Evolutionary conservation across 306 rosid genomes (phyloP).

Genomic region (Fragaria ananassa): DNA sequence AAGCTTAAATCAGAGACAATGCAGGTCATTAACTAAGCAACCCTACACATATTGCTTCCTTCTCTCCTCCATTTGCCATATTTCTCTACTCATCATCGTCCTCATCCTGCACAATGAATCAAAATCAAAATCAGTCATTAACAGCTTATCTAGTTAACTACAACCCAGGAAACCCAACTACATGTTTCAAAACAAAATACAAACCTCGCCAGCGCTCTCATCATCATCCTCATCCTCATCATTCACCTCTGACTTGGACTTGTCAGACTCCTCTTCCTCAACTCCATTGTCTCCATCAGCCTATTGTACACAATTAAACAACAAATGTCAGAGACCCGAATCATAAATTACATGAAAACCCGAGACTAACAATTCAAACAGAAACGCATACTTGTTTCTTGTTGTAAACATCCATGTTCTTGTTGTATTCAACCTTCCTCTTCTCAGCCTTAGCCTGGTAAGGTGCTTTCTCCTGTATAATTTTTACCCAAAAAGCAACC

Average conservation of each 20-base stretch:
- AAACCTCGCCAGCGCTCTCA: constrained; percentile 50
- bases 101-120: constrained; percentile 36
- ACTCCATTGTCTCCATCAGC: constrained; percentile 57
- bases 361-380: no score
- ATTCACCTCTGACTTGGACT: constrained; percentile 79
- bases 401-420: constrained; percentile 52
- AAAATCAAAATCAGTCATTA: background rate
- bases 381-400: constrained; percentile 40
- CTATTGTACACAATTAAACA: constrained; percentile 23
- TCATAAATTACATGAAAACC: background rate
- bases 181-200: background rate
- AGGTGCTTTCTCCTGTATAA: constrained; percentile 72
- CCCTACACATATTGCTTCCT: constrained; percentile 13
- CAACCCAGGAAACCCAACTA: background rate
- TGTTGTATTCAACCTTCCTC: constrained; percentile 64
- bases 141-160: background rate
- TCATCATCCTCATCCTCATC: constrained; percentile 82
- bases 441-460: constrained; percentile 65
- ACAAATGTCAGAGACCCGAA: background rate
- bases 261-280: constrained; percentile 82
- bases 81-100: constrained; percentile 40
- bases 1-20: constrained; percentile 22
- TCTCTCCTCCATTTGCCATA: background rate
- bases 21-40: constrained; percentile 33
- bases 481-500: background rate